A percentile compares a stretch with the other conserved stretches of the same genome.
phyloP scores from a whole-genome alignment of 179 eudicot genomes.

The Silene noctiflora region DNA sequence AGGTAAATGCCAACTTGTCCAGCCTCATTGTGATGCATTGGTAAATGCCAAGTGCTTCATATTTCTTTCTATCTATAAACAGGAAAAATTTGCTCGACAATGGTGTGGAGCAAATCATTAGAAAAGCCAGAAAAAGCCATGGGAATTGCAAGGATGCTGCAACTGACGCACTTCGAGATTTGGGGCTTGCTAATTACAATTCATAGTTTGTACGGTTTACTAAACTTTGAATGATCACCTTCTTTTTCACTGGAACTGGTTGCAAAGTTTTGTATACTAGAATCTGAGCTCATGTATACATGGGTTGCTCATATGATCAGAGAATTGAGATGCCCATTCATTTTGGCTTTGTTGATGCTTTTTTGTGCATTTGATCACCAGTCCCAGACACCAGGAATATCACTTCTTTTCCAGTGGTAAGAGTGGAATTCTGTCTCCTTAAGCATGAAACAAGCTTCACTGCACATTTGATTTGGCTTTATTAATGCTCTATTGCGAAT shows the following conservation, averaged over 20 bases:
- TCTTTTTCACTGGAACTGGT: constrained; percentile 1
- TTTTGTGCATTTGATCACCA: neutral
- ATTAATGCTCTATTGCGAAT: no score
- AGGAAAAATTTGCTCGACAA: constrained; percentile 67
- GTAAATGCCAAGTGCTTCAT: neutral
- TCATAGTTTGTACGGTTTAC: constrained; percentile 26
- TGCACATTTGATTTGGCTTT: no score
- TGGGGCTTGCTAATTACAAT: constrained; percentile 87
- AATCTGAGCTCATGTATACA: neutral
- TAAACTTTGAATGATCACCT: neutral
- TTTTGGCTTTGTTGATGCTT: neutral
- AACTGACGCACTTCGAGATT: constrained; percentile 86
- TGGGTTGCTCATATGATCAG: constrained; percentile 1
- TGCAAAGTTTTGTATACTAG: neutral
- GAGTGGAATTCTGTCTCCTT: neutral
- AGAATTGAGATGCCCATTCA: neutral
- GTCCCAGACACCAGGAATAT: neutral
- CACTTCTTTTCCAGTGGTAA: neutral
- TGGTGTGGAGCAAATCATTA: constrained; percentile 75
- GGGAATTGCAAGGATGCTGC: constrained; percentile 75
- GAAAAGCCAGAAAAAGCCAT: constrained; percentile 69
- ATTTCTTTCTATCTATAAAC: constrained; percentile 21
- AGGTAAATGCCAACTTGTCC: constrained; percentile 35
- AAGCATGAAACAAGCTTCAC: neutral
- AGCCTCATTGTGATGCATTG: neutral